Conservation (phyloP, 2,329 filamentous ascomycete species). For the Phoma sp. region DNA sequence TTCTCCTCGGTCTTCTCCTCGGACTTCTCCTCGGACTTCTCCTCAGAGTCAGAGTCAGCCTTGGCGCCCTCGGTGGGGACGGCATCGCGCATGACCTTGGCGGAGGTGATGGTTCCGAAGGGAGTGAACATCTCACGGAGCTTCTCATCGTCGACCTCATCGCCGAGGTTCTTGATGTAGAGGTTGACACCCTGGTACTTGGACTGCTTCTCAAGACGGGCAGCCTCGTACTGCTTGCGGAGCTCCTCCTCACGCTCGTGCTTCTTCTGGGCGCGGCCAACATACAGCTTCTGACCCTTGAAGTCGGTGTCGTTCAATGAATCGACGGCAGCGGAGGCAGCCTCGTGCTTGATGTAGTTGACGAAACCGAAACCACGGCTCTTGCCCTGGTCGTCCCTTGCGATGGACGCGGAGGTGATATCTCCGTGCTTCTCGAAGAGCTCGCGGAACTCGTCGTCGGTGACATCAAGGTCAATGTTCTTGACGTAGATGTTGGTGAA, state of each 20-base stretch:
- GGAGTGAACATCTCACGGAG: constrained; percentile 90
- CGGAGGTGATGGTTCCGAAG: constrained; percentile 94
- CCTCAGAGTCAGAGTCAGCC: constrained; percentile 53
- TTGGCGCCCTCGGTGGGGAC: constrained; percentile 58
- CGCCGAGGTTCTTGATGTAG: constrained; percentile 98
- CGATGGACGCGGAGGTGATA: constrained; percentile 93
- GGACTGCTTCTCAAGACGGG: constrained; percentile 95
- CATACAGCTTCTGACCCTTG: constrained; percentile 94
- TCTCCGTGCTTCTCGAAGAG: constrained; percentile 92
- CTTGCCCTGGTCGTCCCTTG: constrained; percentile 87
- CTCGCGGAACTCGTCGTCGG: constrained; percentile 91
- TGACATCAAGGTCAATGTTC: constrained; percentile 86
- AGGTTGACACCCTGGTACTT: constrained; percentile 99
- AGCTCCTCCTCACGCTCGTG: constrained; percentile 99
- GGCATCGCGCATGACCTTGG: constrained; percentile 97
- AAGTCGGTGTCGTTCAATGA: constrained; percentile 91
- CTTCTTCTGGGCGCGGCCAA: constrained; percentile 99
- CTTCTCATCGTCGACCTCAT: constrained; percentile 98
- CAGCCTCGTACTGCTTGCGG: constrained; percentile 97
- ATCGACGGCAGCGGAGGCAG: constrained; percentile 84
- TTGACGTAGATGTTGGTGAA: constrained; percentile 99
- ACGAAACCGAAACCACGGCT: constrained; percentile 96
- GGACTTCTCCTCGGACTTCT: constrained; percentile 59
- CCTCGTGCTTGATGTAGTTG: constrained; percentile 92
- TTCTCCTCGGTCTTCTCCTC: constrained; percentile 62